Evolutionary conservation across 164 flowering plant genomes (phyloP), one percentile per base, ranked within the genome.

Genomic region (Tetracentron sinense): DNA sequence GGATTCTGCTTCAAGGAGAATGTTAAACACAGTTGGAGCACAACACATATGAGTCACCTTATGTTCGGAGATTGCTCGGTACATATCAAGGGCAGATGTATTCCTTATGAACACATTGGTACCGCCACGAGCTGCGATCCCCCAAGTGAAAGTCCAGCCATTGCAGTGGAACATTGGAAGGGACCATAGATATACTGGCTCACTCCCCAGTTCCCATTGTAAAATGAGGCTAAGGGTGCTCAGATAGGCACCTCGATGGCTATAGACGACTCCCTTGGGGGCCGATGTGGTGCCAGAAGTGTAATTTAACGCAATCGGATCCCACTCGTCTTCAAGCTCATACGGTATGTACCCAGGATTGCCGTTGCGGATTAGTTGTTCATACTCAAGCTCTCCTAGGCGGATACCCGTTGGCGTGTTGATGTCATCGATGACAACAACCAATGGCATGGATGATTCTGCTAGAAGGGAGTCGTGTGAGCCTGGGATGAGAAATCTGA

Each of bases 81-180:
- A 67, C 50, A 67, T 67, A 6, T 60, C 64, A 21, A 26, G 11
- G 1, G 71, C 64, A 3, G 58, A 60, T 2, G 59, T 61, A 55
- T 54, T 60, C 15, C 70, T n/a, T 4, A 60, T 42, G 46, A 58
- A 67, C 7, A 60, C 54, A 42, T 67, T 67, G 21, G 71, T 67
- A 6, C 64, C 71, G 14, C 98, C 98, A 0, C 94, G 85, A 0
- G 97, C 97, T 0, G 97, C 98, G 2, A 87, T 53, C 0, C 94
- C 98, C 98, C 98, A 93, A 0, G 97, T 85, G 80, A 90, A 85
- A 3, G 96, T 82, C 98, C 98, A 93, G 0, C 98, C 98, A 28
- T 93, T 93, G 78, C 96, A 87, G 72, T 93, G 98, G 79, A 93
- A 93, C 98, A 93, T 93, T 8, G 97, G 98, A 15, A 93, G 92